Base-by-base conservation (phyloP, 164 flowering plant species). In the Houttuynia cordata region DNA sequence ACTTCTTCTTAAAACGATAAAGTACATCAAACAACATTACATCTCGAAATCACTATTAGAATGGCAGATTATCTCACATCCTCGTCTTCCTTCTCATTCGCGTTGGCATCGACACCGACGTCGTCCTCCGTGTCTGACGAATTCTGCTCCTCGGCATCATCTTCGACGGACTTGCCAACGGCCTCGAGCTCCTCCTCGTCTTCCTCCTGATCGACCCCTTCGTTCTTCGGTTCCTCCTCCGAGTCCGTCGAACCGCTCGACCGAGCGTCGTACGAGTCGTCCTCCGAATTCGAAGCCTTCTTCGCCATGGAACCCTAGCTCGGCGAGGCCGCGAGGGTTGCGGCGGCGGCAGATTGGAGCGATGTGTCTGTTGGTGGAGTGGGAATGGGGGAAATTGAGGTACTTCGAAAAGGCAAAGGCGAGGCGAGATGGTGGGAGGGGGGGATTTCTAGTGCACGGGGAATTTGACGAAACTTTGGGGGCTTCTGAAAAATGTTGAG, bases 131-230 rank as follows among this genome's bases (percentile, higher is more conserved):
- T 53, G 1, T 64, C 66, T 1, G 70, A 59, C 5, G 69, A 37
- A 56, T 51, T 61, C 8, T 57, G 70, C 25, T 57, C 80, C 1
- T 53, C 87, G 0, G 79, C 92, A n/a, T 78, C 91, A 20, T 80
- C 75, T 21, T 24, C 76, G 23, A 75, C 79, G 21, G 88, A 57
- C 67, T 86, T 80, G 37, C 84, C 91, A 5, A 88, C 96, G 15
- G 96, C 96, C 62, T 85, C 87, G 30, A 86, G 80, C 75, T 88
- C 93, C 69, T 88, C 93, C 58, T 88, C 93, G 71, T 88, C 96
- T 18, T 76, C 95, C 53, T 81, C 83, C 19, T 75, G 82, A 53
- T 70, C 69, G 57, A 76, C 61, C 72, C 75, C 83, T 24, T 74
- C 86, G 62, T 78, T 76, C 66, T 77, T 77, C 67, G 76, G 40